Conservation (phyloP, 768 basidiomycete genomes). For the Rhodosporidiobolus sp. region DNA sequence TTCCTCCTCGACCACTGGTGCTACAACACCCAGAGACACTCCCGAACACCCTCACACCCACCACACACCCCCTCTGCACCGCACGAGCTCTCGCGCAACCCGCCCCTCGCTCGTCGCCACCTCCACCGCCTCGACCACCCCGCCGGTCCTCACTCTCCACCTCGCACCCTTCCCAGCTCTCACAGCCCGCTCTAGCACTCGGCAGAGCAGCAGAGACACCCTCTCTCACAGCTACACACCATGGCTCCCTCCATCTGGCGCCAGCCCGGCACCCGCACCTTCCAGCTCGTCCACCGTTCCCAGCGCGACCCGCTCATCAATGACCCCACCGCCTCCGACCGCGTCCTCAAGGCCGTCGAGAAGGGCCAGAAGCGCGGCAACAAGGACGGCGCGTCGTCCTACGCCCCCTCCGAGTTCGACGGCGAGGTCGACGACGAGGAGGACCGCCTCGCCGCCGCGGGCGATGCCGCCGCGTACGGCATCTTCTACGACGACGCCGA, state of each 20-base stretch:
- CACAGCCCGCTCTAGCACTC: not conserved
- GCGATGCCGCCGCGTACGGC: conserved; percentile 85
- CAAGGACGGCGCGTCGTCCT: conserved; percentile 9
- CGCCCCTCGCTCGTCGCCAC: too few relatives aligned
- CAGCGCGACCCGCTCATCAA: conserved; percentile 93
- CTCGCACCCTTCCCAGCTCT: too few relatives aligned
- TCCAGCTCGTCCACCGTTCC: conserved; percentile 94
- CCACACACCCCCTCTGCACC: too few relatives aligned
- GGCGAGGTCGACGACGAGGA: conserved; percentile 59
- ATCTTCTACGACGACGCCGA: conserved; percentile 86
- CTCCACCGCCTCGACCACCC: too few relatives aligned
- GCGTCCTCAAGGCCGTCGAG: conserved; percentile 82
- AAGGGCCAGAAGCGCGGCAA: conserved; percentile 51
- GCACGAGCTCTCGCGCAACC: too few relatives aligned
- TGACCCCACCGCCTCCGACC: conserved; percentile 79
- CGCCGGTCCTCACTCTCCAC: too few relatives aligned
- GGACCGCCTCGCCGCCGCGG: conserved; percentile 58
- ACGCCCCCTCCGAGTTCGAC: not conserved
- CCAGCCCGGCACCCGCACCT: conserved; percentile 83
- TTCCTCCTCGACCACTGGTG: too few relatives aligned
- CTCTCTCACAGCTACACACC: not conserved
- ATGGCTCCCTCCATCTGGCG: conserved; percentile 68
- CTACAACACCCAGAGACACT: too few relatives aligned
- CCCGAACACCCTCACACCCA: too few relatives aligned
- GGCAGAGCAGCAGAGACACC: not conserved